These are phyloP conservation scores for Globisporangium parvum DNA, from an alignment of 352 stramenopile species.

Conservation along the genomic window DNA sequence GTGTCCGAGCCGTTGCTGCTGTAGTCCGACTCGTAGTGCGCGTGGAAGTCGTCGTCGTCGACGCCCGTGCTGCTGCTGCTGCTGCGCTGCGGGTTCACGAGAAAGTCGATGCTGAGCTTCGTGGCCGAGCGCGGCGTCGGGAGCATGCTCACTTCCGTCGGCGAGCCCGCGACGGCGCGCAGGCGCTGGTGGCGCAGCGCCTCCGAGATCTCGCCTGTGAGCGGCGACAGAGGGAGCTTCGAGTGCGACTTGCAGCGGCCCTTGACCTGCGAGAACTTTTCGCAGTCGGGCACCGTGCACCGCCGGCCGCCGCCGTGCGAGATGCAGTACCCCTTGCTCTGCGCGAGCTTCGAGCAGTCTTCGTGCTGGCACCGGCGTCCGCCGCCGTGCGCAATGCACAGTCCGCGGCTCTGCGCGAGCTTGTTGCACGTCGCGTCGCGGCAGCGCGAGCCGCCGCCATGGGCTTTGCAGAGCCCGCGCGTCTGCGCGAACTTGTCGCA, in stretches of 20 bases:
- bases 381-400: conserved; percentile 78
- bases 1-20: conserved; percentile 10
- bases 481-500: conserved; percentile 87
- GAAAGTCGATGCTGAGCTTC: conserved; percentile 57
- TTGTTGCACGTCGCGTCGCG: conserved; percentile 75
- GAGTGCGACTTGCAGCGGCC: conserved; percentile 83
- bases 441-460: conserved; percentile 77
- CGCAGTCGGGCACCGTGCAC: conserved; percentile 64
- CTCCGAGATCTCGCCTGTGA: conserved; percentile 14
- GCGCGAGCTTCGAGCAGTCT: conserved; percentile 64
- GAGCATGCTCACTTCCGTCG: conserved; percentile 16
- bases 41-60: neutral
- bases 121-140: conserved; percentile 19
- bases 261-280: conserved; percentile 88
- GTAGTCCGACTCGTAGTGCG: conserved; percentile 7
- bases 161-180: conserved; percentile 20
- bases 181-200: conserved; percentile 16
- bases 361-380: conserved; percentile 69
- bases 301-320: conserved; percentile 71
- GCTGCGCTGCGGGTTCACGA: conserved; percentile 31
- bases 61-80: neutral
- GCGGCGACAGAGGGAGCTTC: conserved; percentile 37
- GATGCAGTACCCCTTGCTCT: conserved; percentile 81
- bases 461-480: conserved; percentile 73
- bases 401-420: conserved; percentile 63